phyloP scores from a whole-genome alignment of 169 alveolate genomes.

The Cystoisospora suis region DNA sequence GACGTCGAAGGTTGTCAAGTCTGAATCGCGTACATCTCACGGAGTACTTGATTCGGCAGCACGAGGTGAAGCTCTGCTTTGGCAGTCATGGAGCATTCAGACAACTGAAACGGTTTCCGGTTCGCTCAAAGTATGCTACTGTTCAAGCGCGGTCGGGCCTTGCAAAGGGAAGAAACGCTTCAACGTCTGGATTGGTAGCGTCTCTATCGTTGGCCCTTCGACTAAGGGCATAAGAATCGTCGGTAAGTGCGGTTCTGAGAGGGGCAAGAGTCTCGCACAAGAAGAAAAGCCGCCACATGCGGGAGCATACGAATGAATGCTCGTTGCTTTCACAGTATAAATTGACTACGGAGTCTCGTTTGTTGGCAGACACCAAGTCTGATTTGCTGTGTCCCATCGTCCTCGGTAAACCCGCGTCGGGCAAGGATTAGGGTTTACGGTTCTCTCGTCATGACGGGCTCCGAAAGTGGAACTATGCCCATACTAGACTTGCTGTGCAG shows the following conservation, averaged over 20 bases:
- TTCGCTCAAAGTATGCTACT: constrained; percentile 51
- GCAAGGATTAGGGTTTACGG: too few relatives aligned
- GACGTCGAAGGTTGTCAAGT: background rate
- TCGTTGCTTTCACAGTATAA: too few relatives aligned
- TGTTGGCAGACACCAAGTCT: too few relatives aligned
- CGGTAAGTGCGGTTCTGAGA: constrained; percentile 34
- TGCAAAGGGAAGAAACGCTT: constrained; percentile 40
- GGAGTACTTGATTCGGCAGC: background rate
- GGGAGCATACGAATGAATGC: too few relatives aligned
- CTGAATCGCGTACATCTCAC: background rate
- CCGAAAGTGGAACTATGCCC: too few relatives aligned
- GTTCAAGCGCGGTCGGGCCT: constrained; percentile 32
- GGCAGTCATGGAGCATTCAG: constrained; percentile 60
- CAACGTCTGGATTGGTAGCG: constrained; percentile 35
- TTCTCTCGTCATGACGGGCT: too few relatives aligned
- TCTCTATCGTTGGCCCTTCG: constrained; percentile 52
- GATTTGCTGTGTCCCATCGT: too few relatives aligned
- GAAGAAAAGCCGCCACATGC: too few relatives aligned
- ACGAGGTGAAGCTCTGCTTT: background rate
- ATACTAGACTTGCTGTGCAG: too few relatives aligned
- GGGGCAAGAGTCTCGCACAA: too few relatives aligned
- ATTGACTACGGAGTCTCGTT: too few relatives aligned
- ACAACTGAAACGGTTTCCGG: constrained; percentile 22
- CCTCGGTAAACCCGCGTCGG: too few relatives aligned
- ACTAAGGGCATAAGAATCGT: constrained; percentile 36